Evolutionary conservation across 1,284 basidiomycete species (phyloP).

Genomic region (Apiotrichum veenhuisii): DNA sequence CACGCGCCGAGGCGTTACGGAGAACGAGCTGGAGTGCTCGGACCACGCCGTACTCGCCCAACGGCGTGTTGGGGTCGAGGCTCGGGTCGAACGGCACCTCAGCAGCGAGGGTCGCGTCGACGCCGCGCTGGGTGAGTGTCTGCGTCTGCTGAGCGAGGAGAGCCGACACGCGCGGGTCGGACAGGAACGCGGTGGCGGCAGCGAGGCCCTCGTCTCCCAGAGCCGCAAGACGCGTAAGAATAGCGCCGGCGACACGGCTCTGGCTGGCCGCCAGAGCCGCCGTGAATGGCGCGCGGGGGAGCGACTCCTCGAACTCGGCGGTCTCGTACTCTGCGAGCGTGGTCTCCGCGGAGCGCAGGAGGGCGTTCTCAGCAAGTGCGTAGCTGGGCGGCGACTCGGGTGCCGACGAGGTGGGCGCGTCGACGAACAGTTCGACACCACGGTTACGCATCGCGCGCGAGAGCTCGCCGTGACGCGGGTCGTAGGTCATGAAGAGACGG

Average conservation of each 20-base stretch:
- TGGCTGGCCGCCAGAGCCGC: constrained; percentile 14
- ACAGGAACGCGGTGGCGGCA: constrained; percentile 9
- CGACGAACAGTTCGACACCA: constrained; percentile 72
- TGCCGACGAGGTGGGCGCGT: constrained; percentile 1
- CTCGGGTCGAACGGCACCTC: constrained; percentile 31
- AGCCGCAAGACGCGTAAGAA: constrained; percentile 2
- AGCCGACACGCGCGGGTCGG: constrained; percentile 4
- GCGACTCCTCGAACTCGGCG: neutral
- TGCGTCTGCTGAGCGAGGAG: constrained; percentile 1
- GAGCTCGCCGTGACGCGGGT: constrained; percentile 86
- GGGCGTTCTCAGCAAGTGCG: constrained; percentile 11
- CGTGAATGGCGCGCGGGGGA: constrained; percentile 3
- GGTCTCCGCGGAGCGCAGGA: constrained; percentile 1
- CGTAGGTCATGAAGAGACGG: constrained; percentile 89
- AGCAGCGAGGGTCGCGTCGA: constrained; percentile 3
- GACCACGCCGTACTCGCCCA: constrained; percentile 18
- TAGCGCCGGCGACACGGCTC: constrained; percentile 4
- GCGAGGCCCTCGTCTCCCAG: constrained; percentile 5
- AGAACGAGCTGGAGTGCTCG: constrained; percentile 27
- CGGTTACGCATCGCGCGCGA: constrained; percentile 98
- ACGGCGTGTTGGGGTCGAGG: constrained; percentile 32
- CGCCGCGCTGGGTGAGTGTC: neutral
- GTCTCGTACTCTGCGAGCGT: neutral
- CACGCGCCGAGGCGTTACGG: constrained; percentile 24
- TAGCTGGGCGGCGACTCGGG: neutral